Conservation (phyloP, 202 grass and related monocot species). For the Musa balbisiana region DNA sequence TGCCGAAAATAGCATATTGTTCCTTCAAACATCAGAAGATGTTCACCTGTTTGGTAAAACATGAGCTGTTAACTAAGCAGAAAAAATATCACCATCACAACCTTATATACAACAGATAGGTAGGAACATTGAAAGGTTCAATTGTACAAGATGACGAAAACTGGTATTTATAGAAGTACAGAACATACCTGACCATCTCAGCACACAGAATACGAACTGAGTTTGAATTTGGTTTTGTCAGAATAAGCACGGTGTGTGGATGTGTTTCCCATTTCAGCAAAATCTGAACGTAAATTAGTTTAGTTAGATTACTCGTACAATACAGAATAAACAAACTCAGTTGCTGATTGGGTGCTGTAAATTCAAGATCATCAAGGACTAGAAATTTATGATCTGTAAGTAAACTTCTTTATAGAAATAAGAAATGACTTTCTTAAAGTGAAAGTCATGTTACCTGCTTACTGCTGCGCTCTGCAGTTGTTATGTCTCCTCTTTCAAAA, state of each 20-base stretch:
- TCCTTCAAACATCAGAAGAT: too few species aligned
- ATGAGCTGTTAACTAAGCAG: too few species aligned
- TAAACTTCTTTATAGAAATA: neutral
- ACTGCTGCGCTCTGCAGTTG: conserved; percentile 87
- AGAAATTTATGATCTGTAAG: neutral
- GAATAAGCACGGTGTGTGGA: conserved; percentile 78
- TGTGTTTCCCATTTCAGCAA: conserved; percentile 94
- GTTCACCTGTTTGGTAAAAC: too few species aligned
- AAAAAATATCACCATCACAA: too few species aligned
- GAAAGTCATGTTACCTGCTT: conserved; percentile 61
- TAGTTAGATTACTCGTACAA: neutral
- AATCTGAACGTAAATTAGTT: conserved; percentile 42
- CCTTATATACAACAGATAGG: too few species aligned
- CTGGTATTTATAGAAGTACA: conserved; percentile 22
- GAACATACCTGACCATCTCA: conserved; percentile 77
- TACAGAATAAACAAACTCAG: neutral
- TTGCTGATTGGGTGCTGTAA: neutral
- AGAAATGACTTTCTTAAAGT: neutral
- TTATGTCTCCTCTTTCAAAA: conserved; percentile 99
- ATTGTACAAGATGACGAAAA: conserved; percentile 4
- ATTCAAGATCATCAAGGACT: neutral
- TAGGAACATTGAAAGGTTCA: too few species aligned
- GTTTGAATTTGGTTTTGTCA: conserved; percentile 90
- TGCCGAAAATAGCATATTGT: too few species aligned
- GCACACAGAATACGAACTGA: conserved; percentile 55